Percentiles rank a stretch among this genome's conserved stretches.
phyloP scores from a whole-genome alignment of 2,329 filamentous ascomycete species.

The Phialemoniopsis sp. region DNA sequence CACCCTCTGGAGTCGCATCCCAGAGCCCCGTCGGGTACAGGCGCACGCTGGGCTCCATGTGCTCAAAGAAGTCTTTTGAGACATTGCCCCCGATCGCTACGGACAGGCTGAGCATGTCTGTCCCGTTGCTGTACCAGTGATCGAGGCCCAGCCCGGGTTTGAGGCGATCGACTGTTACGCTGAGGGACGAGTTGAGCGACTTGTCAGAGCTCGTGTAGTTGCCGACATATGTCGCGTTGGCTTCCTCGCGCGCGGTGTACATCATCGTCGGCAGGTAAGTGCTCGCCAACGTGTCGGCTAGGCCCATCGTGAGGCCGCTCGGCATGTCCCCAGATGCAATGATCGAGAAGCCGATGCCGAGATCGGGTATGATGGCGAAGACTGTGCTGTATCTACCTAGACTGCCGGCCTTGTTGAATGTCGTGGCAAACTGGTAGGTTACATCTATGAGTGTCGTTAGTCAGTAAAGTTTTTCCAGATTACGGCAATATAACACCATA shows the following conservation, averaged over 20 bases:
- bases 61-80: slow-evolving; percentile 12
- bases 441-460: slow-evolving; percentile 6
- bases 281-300: slow-evolving; percentile 23
- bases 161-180: slow-evolving; percentile 16
- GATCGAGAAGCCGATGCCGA: slow-evolving; percentile 26
- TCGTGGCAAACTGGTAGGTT: slow-evolving; percentile 19
- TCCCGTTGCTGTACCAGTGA: slow-evolving; percentile 27
- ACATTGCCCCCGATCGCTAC: slow-evolving; percentile 13
- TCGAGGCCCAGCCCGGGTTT: slow-evolving; percentile 20
- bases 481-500: slow-evolving; percentile 3
- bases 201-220: slow-evolving; percentile 11
- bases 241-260: slow-evolving; percentile 18
- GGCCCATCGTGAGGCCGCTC: slow-evolving; percentile 15
- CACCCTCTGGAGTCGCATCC: slow-evolving; percentile 13
- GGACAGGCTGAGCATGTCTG: slow-evolving; percentile 18
- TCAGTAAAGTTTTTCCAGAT: not conserved
- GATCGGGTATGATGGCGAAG: slow-evolving; percentile 25
- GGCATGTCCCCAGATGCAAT: slow-evolving; percentile 21
- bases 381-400: slow-evolving; percentile 23
- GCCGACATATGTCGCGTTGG: slow-evolving; percentile 18
- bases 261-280: slow-evolving; percentile 22
- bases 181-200: slow-evolving; percentile 21
- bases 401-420: slow-evolving; percentile 27
- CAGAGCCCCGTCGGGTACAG: slow-evolving; percentile 25
- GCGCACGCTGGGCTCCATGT: slow-evolving; percentile 17